Conservation (phyloP, 1,139 yeast genomes). For the Kodamaea plutei region DNA sequence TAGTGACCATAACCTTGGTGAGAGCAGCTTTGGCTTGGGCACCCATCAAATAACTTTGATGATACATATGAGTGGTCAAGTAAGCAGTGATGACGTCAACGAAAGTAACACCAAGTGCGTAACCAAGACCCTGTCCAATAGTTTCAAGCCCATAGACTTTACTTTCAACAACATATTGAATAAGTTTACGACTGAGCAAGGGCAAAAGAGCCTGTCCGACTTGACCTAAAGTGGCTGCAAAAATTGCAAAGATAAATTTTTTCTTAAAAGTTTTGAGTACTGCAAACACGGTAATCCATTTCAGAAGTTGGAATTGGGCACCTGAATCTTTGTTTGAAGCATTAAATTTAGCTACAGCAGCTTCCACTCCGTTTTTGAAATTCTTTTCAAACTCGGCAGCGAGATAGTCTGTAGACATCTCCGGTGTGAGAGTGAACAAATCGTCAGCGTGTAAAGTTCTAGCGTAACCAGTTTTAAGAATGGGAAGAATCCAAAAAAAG, state of each 20-base stretch:
- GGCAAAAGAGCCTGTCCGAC: conserved; percentile 20
- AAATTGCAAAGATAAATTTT: conserved; percentile 20
- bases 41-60: conserved; percentile 48
- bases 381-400: conserved; percentile 25
- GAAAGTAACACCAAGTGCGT: conserved; percentile 21
- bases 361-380: conserved; percentile 19
- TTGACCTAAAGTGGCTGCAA: conserved; percentile 17
- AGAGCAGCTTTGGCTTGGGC: conserved; percentile 33
- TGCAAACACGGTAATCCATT: conserved; percentile 15
- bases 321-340: conserved; percentile 23
- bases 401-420: too few relatives aligned
- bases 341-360: conserved; percentile 18
- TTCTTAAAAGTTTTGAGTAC: conserved; percentile 26
- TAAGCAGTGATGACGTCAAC: conserved; percentile 35
- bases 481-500: conserved; percentile 49
- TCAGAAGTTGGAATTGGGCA: too few relatives aligned
- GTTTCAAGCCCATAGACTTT: conserved; percentile 22
- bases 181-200: conserved; percentile 39
- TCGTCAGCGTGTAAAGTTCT: conserved; percentile 47
- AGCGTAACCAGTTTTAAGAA: conserved; percentile 45
- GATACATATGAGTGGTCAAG: conserved; percentile 59
- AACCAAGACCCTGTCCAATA: conserved; percentile 32
- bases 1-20: conserved; percentile 30
- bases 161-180: conserved; percentile 38
- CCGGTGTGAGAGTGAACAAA: conserved; percentile 32